A percentile compares a stretch with the other conserved stretches of the same genome.
phyloP scores from a whole-genome alignment of 805 yeast genomes.

The Pachysolen tannophilus region DNA sequence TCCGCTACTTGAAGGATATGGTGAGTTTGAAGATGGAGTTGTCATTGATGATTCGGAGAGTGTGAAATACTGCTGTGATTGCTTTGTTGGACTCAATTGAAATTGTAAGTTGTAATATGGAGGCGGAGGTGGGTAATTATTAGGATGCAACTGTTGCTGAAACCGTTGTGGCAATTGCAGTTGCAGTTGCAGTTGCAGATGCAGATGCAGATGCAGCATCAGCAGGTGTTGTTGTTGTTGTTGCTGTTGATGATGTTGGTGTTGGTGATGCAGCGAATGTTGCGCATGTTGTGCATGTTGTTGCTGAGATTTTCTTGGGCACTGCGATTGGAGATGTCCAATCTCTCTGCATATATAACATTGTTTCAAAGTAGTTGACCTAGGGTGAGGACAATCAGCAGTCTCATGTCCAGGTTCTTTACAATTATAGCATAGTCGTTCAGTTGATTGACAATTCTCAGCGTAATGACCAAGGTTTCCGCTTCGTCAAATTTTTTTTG shows the following conservation, averaged over 20 bases:
- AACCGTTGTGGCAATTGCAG: too few species aligned
- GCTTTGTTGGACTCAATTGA: too few species aligned
- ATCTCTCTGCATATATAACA: slow-evolving; percentile 20
- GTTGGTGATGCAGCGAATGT: not conserved
- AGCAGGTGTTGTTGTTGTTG: not conserved
- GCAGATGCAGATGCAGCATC: not conserved
- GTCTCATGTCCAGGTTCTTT: slow-evolving; percentile 22
- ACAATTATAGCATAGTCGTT: slow-evolving; percentile 23
- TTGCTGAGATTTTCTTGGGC: slow-evolving; percentile 11
- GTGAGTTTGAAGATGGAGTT: too few species aligned
- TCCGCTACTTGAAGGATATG: too few species aligned
- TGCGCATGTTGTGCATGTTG: slow-evolving; percentile 2
- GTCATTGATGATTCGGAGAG: too few species aligned
- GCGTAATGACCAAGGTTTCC: slow-evolving; percentile 24
- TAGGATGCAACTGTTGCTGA: too few species aligned
- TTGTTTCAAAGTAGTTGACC: slow-evolving; percentile 16
- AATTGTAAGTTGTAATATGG: too few species aligned
- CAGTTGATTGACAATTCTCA: slow-evolving; percentile 16
- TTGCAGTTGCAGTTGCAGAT: too few species aligned
- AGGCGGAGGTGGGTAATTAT: too few species aligned
- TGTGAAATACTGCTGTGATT: too few species aligned
- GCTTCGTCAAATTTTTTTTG: too few species aligned
- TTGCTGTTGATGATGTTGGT: not conserved
- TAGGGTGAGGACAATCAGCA: slow-evolving; percentile 16
- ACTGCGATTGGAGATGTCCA: slow-evolving; percentile 23